Base-by-base conservation (phyloP, 345 rosid species). In the Acer campestre region DNA sequence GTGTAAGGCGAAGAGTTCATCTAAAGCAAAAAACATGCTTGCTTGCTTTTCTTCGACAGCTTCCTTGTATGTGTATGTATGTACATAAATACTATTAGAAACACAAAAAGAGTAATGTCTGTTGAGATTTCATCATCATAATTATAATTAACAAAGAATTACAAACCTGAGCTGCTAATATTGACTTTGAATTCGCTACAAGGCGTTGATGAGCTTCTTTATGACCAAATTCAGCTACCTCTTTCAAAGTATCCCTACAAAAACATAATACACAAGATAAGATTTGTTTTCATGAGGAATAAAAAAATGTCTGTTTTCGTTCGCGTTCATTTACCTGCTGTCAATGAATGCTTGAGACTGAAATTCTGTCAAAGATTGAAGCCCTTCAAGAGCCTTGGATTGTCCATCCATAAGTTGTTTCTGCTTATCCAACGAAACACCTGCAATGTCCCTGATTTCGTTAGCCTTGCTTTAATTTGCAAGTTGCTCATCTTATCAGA, bases 31-130 rank as follows among this genome's bases (percentile, higher is more conserved):
- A 75, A 95, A 93, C 97, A 93, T 92, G 77, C 82, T 91, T 44
- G 96, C 95, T 76, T 93, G 99, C 86, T 91, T 95, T 42, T 88
- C 88, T 84, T 92, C 92, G 75, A 93, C 90, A 31, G 88, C 94
- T 80, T 90, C 97, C 97, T 5, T 5, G 6, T 35, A 0, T 94
- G 84, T 31, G 84, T 31, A 31, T 31, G 3, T 63, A 49, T 2
- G 55, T 3, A 49, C 55, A 49, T 49, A 49, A 13, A 49, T 12
- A 49, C 16, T 14, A 49, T 49, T 49, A 49, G 16, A 4, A 49
- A 49, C 5, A 11, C 1, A 3, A 49, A 49, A 49, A 13, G 14
- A 14, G 16, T 49, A 49, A 49, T 49, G 18, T 49, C 6, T 49
- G 16, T 49, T 49, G 18, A 49, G 5, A 49, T 49, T 49, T 49